phyloP scores from a whole-genome alignment of 495 filamentous ascomycete genomes.

The Pseudomonodictys pantanalensis region DNA sequence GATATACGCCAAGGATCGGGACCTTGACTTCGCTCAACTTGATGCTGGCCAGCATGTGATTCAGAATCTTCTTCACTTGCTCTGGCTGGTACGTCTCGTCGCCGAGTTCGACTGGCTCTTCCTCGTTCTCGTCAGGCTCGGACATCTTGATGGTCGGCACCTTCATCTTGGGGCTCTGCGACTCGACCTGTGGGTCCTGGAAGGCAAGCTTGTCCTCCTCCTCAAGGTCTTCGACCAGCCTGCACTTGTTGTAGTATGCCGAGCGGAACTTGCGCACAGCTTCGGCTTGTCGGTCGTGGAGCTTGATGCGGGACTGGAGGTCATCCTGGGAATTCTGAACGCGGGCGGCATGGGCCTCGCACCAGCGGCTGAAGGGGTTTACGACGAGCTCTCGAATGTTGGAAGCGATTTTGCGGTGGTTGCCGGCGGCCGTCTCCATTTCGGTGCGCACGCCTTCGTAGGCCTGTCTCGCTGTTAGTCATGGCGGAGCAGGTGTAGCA shows the following conservation, averaged over 20 bases:
- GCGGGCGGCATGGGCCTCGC: slow-evolving; percentile 85
- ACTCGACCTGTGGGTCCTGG: slow-evolving; percentile 65
- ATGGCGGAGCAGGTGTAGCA: not conserved
- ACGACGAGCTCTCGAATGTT: slow-evolving; percentile 96
- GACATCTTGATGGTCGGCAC: slow-evolving; percentile 51
- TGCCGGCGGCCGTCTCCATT: slow-evolving; percentile 88
- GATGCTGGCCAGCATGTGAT: slow-evolving; percentile 82
- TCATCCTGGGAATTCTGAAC: slow-evolving; percentile 93
- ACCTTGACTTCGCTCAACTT: slow-evolving; percentile 88
- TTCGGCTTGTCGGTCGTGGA: slow-evolving; percentile 88
- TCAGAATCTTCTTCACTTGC: slow-evolving; percentile 82
- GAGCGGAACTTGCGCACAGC: slow-evolving; percentile 86
- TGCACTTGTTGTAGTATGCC: slow-evolving; percentile 97
- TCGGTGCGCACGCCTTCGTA: slow-evolving; percentile 93
- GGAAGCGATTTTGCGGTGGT: slow-evolving; percentile 89
- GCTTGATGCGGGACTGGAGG: slow-evolving; percentile 81
- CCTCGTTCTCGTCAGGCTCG: slow-evolving; percentile 52
- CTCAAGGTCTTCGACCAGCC: slow-evolving; percentile 90
- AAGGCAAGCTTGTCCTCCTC: slow-evolving; percentile 98
- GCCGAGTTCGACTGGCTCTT: slow-evolving; percentile 86
- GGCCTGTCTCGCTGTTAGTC: slow-evolving; percentile 56
- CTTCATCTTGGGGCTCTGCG: slow-evolving; percentile 60
- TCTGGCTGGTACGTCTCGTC: slow-evolving; percentile 80
- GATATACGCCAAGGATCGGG: slow-evolving; percentile 89
- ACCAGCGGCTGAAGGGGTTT: slow-evolving; percentile 89